These are phyloP conservation scores for Plectosphaerella plurivora DNA, from an alignment of 2,329 filamentous ascomycete genomes.

Conservation along the genomic window DNA sequence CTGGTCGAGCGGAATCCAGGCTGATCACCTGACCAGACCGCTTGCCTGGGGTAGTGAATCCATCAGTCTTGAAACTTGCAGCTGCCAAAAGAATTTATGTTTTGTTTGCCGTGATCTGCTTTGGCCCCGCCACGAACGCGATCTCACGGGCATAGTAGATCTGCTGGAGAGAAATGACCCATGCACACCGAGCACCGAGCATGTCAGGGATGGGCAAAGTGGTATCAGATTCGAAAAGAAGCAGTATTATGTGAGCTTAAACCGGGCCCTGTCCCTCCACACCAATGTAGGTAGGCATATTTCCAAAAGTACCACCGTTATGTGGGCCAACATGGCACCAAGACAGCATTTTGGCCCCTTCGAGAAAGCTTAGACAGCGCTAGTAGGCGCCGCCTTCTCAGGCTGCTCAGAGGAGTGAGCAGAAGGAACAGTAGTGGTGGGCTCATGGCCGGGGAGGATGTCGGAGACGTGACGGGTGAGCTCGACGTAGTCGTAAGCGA, in stretches of 20 bases:
- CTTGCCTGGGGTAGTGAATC: too few species aligned
- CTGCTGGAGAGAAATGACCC: not conserved
- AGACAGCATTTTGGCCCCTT: too few species aligned
- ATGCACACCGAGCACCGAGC: not conserved
- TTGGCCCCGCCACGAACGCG: too few species aligned
- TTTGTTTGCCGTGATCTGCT: too few species aligned
- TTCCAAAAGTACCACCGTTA: not conserved
- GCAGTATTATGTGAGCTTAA: too few species aligned
- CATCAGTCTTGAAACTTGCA: too few species aligned
- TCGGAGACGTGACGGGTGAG: slow-evolving; percentile 57
- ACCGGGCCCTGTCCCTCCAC: too few species aligned
- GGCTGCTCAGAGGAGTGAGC: slow-evolving; percentile 10
- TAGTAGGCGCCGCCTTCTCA: slow-evolving; percentile 8
- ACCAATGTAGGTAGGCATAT: not conserved
- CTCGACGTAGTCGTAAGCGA: slow-evolving; percentile 82
- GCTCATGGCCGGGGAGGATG: slow-evolving; percentile 8
- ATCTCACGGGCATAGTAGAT: too few species aligned
- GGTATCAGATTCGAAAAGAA: not conserved
- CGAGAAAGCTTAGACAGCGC: not conserved
- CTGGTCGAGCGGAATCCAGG: slow-evolving; percentile 2
- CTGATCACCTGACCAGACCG: too few species aligned
- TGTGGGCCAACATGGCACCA: not conserved
- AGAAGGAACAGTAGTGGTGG: slow-evolving; percentile 2
- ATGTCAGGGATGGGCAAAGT: not conserved
- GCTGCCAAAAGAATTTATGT: too few species aligned